These are phyloP conservation scores for Hymenoscyphus fraxineus DNA, from an alignment of 2,329 filamentous ascomycete genomes.

Conservation along the genomic window DNA sequence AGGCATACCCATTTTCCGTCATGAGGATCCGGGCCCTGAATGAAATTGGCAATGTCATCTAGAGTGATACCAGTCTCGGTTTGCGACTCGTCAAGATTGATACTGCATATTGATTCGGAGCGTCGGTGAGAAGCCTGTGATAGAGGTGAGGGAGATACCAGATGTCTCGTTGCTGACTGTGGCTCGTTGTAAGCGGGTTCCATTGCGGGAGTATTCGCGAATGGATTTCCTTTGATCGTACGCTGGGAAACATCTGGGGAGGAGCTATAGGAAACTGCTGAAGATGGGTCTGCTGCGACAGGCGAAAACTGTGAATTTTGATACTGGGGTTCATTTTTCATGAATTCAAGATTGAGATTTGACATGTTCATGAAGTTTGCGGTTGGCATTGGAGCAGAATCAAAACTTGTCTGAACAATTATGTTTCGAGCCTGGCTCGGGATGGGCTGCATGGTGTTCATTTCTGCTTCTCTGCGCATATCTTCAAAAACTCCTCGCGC, in stretches of 20 bases:
- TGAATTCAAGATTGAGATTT: constrained; percentile 44
- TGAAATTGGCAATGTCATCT: constrained; percentile 77
- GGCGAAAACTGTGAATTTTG: constrained; percentile 29
- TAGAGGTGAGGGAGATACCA: constrained; percentile 21
- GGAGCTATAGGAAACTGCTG: constrained; percentile 46
- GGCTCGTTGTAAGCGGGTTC: constrained; percentile 27
- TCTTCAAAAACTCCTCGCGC: constrained; percentile 55
- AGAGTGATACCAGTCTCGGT: constrained; percentile 80
- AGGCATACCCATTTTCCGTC: constrained; percentile 77
- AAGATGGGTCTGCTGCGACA: constrained; percentile 37
- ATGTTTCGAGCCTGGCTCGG: constrained; percentile 50
- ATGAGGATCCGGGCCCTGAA: constrained; percentile 65
- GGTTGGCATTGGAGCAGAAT: constrained; percentile 53
- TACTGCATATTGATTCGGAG: constrained; percentile 55
- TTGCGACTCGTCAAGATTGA: constrained; percentile 62
- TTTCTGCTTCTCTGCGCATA: constrained; percentile 54
- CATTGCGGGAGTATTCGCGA: constrained; percentile 44
- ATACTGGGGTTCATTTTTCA: constrained; percentile 32
- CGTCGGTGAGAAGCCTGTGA: constrained; percentile 45
- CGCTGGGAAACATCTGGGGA: constrained; percentile 51
- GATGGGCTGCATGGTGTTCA: constrained; percentile 51
- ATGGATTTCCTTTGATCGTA: constrained; percentile 41
- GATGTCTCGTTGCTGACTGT: constrained; percentile 14
- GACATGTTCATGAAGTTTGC: constrained; percentile 53
- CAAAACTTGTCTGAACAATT: constrained; percentile 40